Evolutionary conservation across 2,329 filamentous ascomycete genomes (phyloP).

Genomic region (Fusarium caatingaense): DNA sequence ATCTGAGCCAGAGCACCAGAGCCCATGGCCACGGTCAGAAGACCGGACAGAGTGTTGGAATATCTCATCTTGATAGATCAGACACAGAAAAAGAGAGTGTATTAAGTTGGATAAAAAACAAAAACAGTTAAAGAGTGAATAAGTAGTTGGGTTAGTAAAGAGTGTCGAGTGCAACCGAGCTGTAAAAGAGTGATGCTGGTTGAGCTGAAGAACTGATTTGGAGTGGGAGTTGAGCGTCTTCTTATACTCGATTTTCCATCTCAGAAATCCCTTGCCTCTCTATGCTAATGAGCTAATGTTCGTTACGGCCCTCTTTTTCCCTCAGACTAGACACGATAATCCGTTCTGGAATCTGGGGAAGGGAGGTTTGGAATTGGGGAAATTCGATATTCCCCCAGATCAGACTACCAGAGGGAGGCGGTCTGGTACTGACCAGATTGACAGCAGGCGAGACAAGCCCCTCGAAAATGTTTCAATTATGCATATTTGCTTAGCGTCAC

Average conservation of each 20-base stretch:
- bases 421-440: neutral
- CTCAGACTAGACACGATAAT: neutral
- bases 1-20: constrained; percentile 16
- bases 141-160: constrained; percentile 17
- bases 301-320: neutral
- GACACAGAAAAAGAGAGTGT: constrained; percentile 11
- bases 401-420: constrained; percentile 4
- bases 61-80: constrained; percentile 34
- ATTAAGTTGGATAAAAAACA: constrained; percentile 26
- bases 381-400: constrained; percentile 31
- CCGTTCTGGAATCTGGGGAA: constrained; percentile 11
- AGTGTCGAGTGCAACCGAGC: constrained; percentile 38
- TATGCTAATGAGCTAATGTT: neutral
- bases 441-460: constrained; percentile 1
- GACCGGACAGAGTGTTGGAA: constrained; percentile 32
- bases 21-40: constrained; percentile 36
- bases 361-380: constrained; percentile 29
- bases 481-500: neutral
- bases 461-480: constrained; percentile 26
- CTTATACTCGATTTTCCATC: constrained; percentile 19
- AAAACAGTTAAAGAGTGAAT: constrained; percentile 24
- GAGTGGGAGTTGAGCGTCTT: constrained; percentile 11
- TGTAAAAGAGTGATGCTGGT: constrained; percentile 35
- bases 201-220: constrained; percentile 33
- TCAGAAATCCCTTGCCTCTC: neutral